Evolutionary conservation across 2,329 filamentous ascomycete genomes (phyloP).

Genomic region (Cladosporium austrohemisphaericum): DNA sequence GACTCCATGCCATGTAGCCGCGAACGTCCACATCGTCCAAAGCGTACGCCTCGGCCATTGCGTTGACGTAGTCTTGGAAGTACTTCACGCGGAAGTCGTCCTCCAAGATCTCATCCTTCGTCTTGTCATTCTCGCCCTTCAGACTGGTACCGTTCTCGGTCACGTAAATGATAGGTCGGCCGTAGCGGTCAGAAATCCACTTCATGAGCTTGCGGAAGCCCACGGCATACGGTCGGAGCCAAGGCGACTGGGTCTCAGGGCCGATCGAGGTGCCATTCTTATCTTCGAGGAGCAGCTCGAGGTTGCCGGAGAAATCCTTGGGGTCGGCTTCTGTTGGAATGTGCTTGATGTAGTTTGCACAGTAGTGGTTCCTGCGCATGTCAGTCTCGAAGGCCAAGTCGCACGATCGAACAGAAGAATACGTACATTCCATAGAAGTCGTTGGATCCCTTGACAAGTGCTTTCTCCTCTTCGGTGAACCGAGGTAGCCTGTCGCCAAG

Average conservation of each 20-base stretch:
- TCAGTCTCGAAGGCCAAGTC: too few relatives aligned
- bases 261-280: constrained; percentile 72
- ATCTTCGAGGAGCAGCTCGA: constrained; percentile 65
- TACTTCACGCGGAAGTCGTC: constrained; percentile 81
- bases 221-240: constrained; percentile 71
- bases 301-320: constrained; percentile 70
- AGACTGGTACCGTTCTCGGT: constrained; percentile 86
- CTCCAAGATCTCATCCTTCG: constrained; percentile 66
- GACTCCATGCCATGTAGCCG: constrained; percentile 81
- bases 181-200: constrained; percentile 76
- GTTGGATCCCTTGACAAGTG: constrained; percentile 77
- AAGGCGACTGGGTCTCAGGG: constrained; percentile 75
- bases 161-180: constrained; percentile 73
- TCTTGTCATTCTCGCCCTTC: constrained; percentile 75
- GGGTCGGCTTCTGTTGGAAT: constrained; percentile 52
- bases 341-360: constrained; percentile 77
- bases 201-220: constrained; percentile 74
- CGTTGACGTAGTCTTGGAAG: constrained; percentile 71
- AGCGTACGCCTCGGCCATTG: constrained; percentile 68
- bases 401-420: too few relatives aligned
- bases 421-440: constrained; percentile 80
- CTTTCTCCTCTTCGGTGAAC: constrained; percentile 68
- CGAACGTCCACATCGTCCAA: constrained; percentile 73
- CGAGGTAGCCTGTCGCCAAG: constrained; percentile 71
- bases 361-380: constrained; percentile 68